Evolutionary conservation across 2,329 filamentous ascomycete species (phyloP).

Genomic region (Hypoxylon sp.): DNA sequence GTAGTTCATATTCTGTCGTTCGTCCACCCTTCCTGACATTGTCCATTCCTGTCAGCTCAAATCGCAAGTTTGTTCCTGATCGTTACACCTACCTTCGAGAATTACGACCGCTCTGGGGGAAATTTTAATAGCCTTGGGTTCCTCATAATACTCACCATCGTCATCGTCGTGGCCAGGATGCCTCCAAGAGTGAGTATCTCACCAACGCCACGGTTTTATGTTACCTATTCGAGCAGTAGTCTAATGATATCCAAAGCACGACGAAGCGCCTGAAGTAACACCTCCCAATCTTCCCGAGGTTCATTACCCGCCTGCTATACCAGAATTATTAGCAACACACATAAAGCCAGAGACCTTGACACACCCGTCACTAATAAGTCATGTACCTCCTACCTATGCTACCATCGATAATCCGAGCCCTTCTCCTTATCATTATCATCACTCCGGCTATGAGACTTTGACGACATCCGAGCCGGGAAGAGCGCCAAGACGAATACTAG

Average conservation of each 20-base stretch:
- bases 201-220: background rate
- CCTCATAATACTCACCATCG: background rate
- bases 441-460: constrained; percentile 31
- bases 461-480: constrained; percentile 31
- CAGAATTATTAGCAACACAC: constrained; percentile 41
- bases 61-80: constrained; percentile 28
- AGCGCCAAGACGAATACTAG: constrained; percentile 47
- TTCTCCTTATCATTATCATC: constrained; percentile 41
- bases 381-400: constrained; percentile 32
- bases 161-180: constrained; percentile 31
- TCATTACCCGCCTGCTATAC: constrained; percentile 46
- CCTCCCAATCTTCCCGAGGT: constrained; percentile 46
- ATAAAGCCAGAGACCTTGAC: constrained; percentile 37
- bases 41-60: constrained; percentile 24
- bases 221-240: constrained; percentile 1
- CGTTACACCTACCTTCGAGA: constrained; percentile 9
- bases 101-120: constrained; percentile 4
- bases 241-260: constrained; percentile 41
- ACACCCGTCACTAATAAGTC: constrained; percentile 26
- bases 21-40: constrained; percentile 19
- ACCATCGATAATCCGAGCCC: constrained; percentile 28
- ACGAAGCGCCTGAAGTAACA: constrained; percentile 50
- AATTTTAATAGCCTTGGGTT: background rate
- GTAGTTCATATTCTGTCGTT: constrained; percentile 30
- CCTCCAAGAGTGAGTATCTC: constrained; percentile 42